Evolutionary conservation across 768 basidiomycete species (phyloP).

Genomic region (Gautieria morchelliformis): DNA sequence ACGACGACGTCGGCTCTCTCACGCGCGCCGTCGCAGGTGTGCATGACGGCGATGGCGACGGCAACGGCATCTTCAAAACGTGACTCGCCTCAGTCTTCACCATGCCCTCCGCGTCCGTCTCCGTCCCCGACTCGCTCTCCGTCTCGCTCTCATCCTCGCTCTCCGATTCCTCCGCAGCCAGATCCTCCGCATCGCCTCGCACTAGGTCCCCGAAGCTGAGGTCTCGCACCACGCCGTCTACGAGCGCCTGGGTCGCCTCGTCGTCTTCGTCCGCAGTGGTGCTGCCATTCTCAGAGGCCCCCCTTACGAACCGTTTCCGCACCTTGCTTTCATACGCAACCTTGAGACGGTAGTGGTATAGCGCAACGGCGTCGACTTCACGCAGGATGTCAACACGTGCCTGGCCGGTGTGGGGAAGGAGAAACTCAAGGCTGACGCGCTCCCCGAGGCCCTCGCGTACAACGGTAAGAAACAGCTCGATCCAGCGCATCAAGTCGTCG

Average conservation of each 20-base stretch:
- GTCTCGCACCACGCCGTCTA: conserved; percentile 73
- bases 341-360: conserved; percentile 93
- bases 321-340: conserved; percentile 87
- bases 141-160: conserved; percentile 30
- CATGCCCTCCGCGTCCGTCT: conserved; percentile 28
- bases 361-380: conserved; percentile 83
- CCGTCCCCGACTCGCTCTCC: conserved; percentile 30
- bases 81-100: conserved; percentile 26
- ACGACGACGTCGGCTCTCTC: conserved; percentile 26
- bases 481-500: conserved; percentile 91
- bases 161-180: conserved; percentile 56
- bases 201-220: conserved; percentile 76
- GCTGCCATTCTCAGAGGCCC: conserved; percentile 19
- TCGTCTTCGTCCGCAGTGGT: conserved; percentile 60
- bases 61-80: not conserved
- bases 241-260: conserved; percentile 70
- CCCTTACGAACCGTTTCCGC: conserved; percentile 70
- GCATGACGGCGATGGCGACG: not conserved
- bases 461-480: conserved; percentile 86
- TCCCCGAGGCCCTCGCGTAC: conserved; percentile 81
- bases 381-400: conserved; percentile 69
- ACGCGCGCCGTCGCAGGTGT: conserved; percentile 11
- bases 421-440: conserved; percentile 71
- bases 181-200: conserved; percentile 67
- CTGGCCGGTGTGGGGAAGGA: conserved; percentile 73